Evolutionary conservation across 257 asterid genomes (phyloP).

Genomic region (Penstemon barbatus): DNA sequence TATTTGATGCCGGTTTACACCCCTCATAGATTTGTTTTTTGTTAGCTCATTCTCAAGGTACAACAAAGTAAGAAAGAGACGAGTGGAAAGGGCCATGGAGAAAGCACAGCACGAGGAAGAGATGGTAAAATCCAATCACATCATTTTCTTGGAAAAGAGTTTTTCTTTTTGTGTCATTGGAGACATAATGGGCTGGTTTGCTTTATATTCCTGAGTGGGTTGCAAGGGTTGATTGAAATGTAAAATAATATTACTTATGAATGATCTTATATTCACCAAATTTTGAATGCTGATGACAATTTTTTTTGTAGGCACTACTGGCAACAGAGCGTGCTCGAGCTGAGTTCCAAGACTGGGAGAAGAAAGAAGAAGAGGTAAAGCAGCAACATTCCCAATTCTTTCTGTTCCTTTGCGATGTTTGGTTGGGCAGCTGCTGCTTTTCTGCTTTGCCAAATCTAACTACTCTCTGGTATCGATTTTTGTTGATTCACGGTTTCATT

Average conservation of each 20-base stretch:
- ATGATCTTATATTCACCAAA: conserved; percentile 3
- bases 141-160: conserved; percentile 7
- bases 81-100: conserved; percentile 85
- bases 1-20: conserved; percentile 22
- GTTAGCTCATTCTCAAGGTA: conserved; percentile 4
- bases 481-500: conserved; percentile 65
- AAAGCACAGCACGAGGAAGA: conserved; percentile 96
- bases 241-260: not conserved
- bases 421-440: conserved; percentile 3
- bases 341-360: conserved; percentile 96
- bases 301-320: conserved; percentile 62
- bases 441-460: conserved; percentile 13
- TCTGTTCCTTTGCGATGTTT: not conserved
- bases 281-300: conserved; percentile 18
- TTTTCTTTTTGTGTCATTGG: conserved; percentile 19
- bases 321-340: conserved; percentile 97
- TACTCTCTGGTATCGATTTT: conserved; percentile 24
- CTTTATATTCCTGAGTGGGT: not conserved
- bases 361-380: conserved; percentile 89
- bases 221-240: no score
- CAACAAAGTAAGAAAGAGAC: conserved; percentile 70
- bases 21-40: conserved; percentile 12
- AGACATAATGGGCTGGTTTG: conserved; percentile 18
- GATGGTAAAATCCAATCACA: conserved; percentile 49
- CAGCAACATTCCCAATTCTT: conserved; percentile 9